Evolutionary conservation across 2,329 filamentous ascomycete genomes (phyloP).

Genomic region (Sarocladium brachiariae): DNA sequence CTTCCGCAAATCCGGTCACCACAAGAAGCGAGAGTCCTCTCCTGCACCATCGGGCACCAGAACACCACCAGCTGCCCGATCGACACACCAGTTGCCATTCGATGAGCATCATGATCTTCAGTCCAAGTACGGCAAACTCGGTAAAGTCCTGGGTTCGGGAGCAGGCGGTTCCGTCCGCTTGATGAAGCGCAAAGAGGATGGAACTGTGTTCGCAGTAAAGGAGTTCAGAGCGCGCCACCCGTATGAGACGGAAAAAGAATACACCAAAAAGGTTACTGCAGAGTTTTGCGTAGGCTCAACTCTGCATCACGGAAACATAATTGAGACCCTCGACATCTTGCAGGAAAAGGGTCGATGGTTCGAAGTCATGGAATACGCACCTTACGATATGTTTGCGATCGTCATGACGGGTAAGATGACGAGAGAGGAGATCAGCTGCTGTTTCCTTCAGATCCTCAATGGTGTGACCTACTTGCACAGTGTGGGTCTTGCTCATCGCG

Average conservation of each 20-base stretch:
- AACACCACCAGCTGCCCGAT: constrained; percentile 39
- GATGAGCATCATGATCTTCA: constrained; percentile 86
- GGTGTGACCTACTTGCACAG: constrained; percentile 92
- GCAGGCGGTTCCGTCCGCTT: constrained; percentile 90
- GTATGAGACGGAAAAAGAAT: constrained; percentile 91
- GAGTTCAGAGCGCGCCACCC: constrained; percentile 89
- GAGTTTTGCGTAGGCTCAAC: constrained; percentile 98
- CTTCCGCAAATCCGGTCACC: constrained; percentile 64
- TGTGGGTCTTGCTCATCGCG: constrained; percentile 89
- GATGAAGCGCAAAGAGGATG: constrained; percentile 89
- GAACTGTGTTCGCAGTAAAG: constrained; percentile 93
- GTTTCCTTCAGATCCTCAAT: constrained; percentile 88
- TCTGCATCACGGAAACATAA: constrained; percentile 94
- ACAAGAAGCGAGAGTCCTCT: constrained; percentile 59
- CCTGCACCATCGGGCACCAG: constrained; percentile 49
- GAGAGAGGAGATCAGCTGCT: constrained; percentile 82
- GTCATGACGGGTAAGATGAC: constrained; percentile 99
- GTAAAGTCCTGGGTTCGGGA: constrained; percentile 86
- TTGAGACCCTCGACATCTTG: constrained; percentile 94
- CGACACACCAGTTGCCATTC: constrained; percentile 69
- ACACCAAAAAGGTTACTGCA: constrained; percentile 95
- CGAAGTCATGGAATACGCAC: constrained; percentile 98
- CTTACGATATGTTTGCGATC: constrained; percentile 91
- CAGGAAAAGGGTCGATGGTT: constrained; percentile 94
- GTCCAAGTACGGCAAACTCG: constrained; percentile 92